Base-by-base conservation (phyloP, 2,329 filamentous ascomycete genomes). In the Clathrospora elynae region DNA sequence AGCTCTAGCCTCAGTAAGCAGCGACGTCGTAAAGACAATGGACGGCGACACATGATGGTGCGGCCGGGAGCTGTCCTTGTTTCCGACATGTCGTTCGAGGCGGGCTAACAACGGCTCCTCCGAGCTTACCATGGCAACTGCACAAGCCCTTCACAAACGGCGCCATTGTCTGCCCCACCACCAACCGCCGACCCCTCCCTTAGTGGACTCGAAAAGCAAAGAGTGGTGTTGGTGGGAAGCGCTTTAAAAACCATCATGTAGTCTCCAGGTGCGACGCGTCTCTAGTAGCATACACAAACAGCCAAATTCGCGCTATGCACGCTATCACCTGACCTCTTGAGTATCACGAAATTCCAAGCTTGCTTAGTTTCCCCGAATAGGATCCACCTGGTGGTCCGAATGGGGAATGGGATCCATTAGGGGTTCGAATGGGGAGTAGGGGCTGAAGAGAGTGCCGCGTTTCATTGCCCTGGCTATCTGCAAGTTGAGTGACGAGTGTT, bases 261-360 rank as follows among this genome's bases (percentile, higher is more conserved):
- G 58, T 60, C 58, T 56, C 58, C 57, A 41, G 59, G 66, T 54
- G 43, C 47, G 60, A 70, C 67, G 66, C 63, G 65, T 50, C 43
- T 1, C 53, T 52, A 41, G 42, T 35, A 35, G 22, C 28, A 57
- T 65, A 68, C 64, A 70, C 62, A 69, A 67, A 64, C 48, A 56
- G 47, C 48, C 34, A 55, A 53, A 41, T 47, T 49, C 39, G 42
- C 42, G 43, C 24, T 49, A 43, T 35, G 51, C 59, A 52, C 66
- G 61, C 43, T 37, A 51, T 67, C 67, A 61, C 67, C 61, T 67
- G 66, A 69, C 61, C 42, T 48, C 18, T n/a, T n/a, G n/a, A n/a
- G n/a, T n/a, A n/a, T n/a, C n/a, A n/a, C n/a, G n/a, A n/a, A n/a
- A n/a, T n/a, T n/a, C n/a, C n/a, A n/a, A n/a, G n/a, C n/a, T n/a